A percentile compares a stretch with the other conserved stretches of the same genome.
phyloP scores from a whole-genome alignment of 2,329 filamentous ascomycete genomes.

The Apiospora arundinis region DNA sequence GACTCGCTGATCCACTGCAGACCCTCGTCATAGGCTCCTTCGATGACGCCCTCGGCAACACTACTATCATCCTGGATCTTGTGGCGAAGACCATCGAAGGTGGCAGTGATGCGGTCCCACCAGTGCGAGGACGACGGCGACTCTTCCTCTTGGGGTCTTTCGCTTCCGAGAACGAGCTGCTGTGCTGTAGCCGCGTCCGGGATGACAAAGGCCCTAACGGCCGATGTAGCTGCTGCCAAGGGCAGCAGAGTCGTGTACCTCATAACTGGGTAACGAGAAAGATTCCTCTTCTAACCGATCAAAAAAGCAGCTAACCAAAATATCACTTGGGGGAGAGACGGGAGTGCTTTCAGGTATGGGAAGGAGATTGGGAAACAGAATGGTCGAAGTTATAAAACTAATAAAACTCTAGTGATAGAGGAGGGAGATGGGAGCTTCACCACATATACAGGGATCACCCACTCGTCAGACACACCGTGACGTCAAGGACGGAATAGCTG shows the following conservation, averaged over 20 bases:
- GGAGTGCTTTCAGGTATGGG: background rate
- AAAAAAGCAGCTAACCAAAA: background rate
- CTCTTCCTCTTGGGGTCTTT: constrained; percentile 20
- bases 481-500: constrained; percentile 7
- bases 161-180: constrained; percentile 33
- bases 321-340: background rate
- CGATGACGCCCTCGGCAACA: constrained; percentile 24
- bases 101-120: constrained; percentile 24
- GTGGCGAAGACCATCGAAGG: background rate
- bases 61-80: constrained; percentile 24
- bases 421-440: constrained; percentile 1
- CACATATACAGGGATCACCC: constrained; percentile 1
- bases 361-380: background rate
- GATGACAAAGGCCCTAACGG: constrained; percentile 34
- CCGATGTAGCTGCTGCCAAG: constrained; percentile 31
- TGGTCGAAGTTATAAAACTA: background rate
- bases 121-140: constrained; percentile 13
- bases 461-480: background rate
- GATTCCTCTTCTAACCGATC: background rate
- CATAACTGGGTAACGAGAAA: constrained; percentile 28
- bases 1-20: constrained; percentile 27
- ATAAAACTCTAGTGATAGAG: background rate
- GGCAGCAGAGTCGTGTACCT: constrained; percentile 34
- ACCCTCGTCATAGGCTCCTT: constrained; percentile 26
- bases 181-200: constrained; percentile 38